A percentile compares a stretch with the other conserved stretches of the same genome.
phyloP scores from a whole-genome alignment of 1,284 basidiomycete genomes.

The Omphalotus olearius region DNA sequence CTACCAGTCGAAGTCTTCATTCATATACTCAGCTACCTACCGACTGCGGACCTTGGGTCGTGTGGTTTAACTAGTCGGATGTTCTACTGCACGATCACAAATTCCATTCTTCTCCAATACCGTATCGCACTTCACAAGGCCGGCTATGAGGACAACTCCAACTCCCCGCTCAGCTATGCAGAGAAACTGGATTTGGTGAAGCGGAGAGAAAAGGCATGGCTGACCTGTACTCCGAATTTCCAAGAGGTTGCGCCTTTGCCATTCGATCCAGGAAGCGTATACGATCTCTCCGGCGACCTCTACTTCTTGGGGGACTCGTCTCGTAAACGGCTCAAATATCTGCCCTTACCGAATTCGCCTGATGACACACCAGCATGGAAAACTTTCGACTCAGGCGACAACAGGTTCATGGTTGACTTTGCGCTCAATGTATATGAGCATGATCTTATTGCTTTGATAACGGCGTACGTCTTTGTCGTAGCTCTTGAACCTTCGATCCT shows the following conservation, averaged over 20 bases:
- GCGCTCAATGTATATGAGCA: constrained; percentile 44
- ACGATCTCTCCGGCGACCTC: constrained; percentile 39
- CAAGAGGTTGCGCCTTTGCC: constrained; percentile 21
- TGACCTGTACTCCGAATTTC: constrained; percentile 23
- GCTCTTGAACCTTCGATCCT: neutral
- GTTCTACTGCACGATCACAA: constrained; percentile 25
- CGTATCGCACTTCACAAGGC: constrained; percentile 28
- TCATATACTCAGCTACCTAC: constrained; percentile 28
- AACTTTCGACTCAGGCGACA: constrained; percentile 19
- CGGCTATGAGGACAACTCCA: constrained; percentile 29
- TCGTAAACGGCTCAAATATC: constrained; percentile 23
- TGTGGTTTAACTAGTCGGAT: constrained; percentile 23
- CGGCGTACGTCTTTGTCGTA: constrained; percentile 25
- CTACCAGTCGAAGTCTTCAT: constrained; percentile 36
- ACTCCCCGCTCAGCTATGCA: constrained; percentile 19
- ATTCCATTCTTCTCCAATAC: constrained; percentile 32
- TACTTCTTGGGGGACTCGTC: constrained; percentile 36
- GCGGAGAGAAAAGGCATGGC: constrained; percentile 28
- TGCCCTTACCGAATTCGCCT: constrained; percentile 25
- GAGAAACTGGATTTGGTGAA: constrained; percentile 28
- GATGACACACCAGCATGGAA: constrained; percentile 28
- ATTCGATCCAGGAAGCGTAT: constrained; percentile 34
- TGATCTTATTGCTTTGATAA: constrained; percentile 40
- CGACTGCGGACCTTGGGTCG: constrained; percentile 24
- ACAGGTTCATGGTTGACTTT: constrained; percentile 28